Conservation (phyloP, 148 eudicot genomes). For the Fagopyrum tataricum region DNA sequence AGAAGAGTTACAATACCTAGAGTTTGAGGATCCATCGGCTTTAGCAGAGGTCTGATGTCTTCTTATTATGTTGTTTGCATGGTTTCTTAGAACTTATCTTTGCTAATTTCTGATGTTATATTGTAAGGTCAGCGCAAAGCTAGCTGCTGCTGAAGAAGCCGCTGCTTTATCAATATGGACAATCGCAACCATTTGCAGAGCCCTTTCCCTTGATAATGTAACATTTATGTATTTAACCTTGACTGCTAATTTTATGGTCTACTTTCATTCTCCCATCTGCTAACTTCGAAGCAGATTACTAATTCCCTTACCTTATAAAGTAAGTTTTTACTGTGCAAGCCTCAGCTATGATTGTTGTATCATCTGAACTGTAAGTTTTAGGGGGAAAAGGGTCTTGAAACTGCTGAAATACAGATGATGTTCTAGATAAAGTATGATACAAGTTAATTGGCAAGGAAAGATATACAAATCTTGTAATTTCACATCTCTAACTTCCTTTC, state of each 20-base stretch:
- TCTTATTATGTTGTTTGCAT: conserved; percentile 15
- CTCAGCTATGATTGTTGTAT: background rate
- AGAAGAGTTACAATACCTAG: conserved; percentile 32
- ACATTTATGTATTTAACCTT: conserved; percentile 15
- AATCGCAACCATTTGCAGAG: conserved; percentile 79
- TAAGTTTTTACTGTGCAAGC: background rate
- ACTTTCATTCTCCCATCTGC: background rate
- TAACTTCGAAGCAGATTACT: background rate
- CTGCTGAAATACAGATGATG: background rate
- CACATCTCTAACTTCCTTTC: background rate
- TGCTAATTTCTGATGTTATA: conserved; percentile 4
- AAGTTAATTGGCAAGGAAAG: background rate
- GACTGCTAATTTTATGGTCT: background rate
- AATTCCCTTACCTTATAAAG: background rate
- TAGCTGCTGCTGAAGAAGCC: conserved; percentile 94
- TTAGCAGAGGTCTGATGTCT: conserved; percentile 45
- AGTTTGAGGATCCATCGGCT: conserved; percentile 28
- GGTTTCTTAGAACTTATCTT: background rate
- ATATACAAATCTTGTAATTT: background rate
- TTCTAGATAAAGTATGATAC: background rate
- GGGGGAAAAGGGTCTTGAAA: background rate
- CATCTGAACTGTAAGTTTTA: background rate
- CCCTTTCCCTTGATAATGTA: conserved; percentile 89
- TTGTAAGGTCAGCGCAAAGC: conserved; percentile 55
- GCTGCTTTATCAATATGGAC: conserved; percentile 85